Conservation (phyloP, 2,329 filamentous ascomycete genomes). For the Aspergillus quadricinctus region DNA sequence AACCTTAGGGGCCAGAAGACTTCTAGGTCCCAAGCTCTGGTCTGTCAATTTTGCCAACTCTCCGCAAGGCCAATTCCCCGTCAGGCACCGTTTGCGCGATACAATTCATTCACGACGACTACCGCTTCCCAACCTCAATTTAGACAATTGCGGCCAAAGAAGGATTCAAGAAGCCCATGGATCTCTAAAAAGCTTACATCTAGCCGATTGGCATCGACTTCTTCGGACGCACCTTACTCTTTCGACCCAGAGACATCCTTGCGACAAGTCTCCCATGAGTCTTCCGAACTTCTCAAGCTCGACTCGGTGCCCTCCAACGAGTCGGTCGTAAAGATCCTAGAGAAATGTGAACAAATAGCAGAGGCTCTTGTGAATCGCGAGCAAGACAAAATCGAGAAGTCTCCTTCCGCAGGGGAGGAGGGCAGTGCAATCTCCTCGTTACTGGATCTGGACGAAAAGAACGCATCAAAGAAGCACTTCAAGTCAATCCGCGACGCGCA, state of each 20-base stretch:
- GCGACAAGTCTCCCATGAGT: constrained; percentile 26
- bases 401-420: constrained; percentile 18
- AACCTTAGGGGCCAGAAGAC: constrained; percentile 25
- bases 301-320: constrained; percentile 33
- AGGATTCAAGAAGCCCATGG: constrained; percentile 5
- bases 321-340: constrained; percentile 29
- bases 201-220: constrained; percentile 18
- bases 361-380: constrained; percentile 27
- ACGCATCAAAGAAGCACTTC: constrained; percentile 18
- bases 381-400: constrained; percentile 11
- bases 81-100: constrained; percentile 18
- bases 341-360: constrained; percentile 31
- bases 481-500: constrained; percentile 28
- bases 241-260: constrained; percentile 23
- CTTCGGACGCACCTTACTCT: constrained; percentile 3
- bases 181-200: neutral
- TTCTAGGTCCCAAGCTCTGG: constrained; percentile 19
- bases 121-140: constrained; percentile 7
- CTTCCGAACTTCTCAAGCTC: constrained; percentile 24
- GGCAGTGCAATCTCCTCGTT: constrained; percentile 39
- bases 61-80: constrained; percentile 21
- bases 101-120: constrained; percentile 13
- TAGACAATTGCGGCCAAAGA: constrained; percentile 17
- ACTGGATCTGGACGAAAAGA: constrained; percentile 39
- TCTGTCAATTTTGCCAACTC: constrained; percentile 39